These are phyloP conservation scores for Xanthoconium separans DNA, from an alignment of 1,284 basidiomycete species.

Conservation along the genomic window DNA sequence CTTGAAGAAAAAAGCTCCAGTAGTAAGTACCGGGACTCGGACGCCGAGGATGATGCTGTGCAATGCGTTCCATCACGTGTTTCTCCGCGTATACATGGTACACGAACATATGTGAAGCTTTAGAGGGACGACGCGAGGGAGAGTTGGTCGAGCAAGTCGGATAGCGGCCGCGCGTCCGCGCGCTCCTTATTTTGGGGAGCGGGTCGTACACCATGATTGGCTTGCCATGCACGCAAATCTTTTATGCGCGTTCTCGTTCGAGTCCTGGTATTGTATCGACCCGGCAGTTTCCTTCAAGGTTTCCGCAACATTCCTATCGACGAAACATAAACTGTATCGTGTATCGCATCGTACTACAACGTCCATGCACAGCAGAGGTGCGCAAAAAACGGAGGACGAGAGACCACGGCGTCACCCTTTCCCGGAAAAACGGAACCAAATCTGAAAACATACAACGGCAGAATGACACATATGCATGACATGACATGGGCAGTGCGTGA, in stretches of 20 bases:
- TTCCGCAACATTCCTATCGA: slow-evolving; percentile 6
- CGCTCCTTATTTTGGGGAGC: not conserved
- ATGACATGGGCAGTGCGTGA: not conserved
- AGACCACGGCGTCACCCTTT: not conserved
- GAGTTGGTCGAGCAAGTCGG: slow-evolving; percentile 12
- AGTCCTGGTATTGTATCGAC: no score
- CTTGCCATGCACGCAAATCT: no score
- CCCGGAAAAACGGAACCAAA: not conserved
- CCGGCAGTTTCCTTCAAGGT: not conserved
- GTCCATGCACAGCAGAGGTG: not conserved
- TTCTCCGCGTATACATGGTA: not conserved
- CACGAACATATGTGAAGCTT: not conserved
- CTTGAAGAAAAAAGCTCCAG: no score
- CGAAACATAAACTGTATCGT: not conserved
- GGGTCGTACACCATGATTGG: not conserved
- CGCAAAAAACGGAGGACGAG: not conserved
- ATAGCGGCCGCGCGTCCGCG: not conserved
- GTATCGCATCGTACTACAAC: no score
- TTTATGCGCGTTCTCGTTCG: no score
- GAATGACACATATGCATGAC: not conserved
- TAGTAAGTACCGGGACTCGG: no score
- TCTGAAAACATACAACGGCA: not conserved
- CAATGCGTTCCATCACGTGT: no score
- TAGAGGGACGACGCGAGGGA: not conserved
- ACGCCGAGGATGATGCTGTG: no score